These are phyloP conservation scores for Penicillium tannophilum DNA, from an alignment of 495 filamentous ascomycete species.

Conservation along the genomic window DNA sequence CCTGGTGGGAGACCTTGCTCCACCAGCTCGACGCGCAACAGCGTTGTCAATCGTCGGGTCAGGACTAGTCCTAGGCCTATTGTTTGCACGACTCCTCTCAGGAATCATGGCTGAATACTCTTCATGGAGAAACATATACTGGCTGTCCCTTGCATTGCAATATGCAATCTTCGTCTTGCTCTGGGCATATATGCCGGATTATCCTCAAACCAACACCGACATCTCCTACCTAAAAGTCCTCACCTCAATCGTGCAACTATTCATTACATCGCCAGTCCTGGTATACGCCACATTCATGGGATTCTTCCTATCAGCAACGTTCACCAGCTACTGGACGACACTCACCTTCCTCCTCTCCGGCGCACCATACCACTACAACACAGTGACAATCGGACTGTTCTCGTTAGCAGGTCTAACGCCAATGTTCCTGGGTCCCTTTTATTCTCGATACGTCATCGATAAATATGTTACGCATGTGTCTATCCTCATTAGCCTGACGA, in stretches of 20 bases:
- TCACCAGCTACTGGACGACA: conserved; percentile 82
- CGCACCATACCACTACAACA: conserved; percentile 66
- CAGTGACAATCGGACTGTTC: conserved; percentile 74
- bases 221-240: conserved; percentile 66
- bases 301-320: conserved; percentile 57
- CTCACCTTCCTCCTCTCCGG: conserved; percentile 75
- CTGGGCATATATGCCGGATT: conserved; percentile 79
- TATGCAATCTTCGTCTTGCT: conserved; percentile 65
- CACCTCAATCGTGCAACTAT: conserved; percentile 59
- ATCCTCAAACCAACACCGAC: conserved; percentile 69
- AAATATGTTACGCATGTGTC: conserved; percentile 64
- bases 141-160: conserved; percentile 75
- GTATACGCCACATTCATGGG: conserved; percentile 65
- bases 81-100: conserved; percentile 75
- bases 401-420: conserved; percentile 73
- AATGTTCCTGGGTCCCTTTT: conserved; percentile 67
- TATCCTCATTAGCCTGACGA: conserved; percentile 60
- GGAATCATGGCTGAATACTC: conserved; percentile 73
- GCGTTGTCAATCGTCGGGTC: conserved; percentile 74
- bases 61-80: conserved; percentile 74
- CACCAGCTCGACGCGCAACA: conserved; percentile 64
- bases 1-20: conserved; percentile 78
- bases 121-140: conserved; percentile 78
- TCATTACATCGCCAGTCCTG: conserved; percentile 65
- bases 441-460: conserved; percentile 71